These are phyloP conservation scores for Grosmannia huntii DNA, from an alignment of 2,329 filamentous ascomycete genomes.

Conservation along the genomic window DNA sequence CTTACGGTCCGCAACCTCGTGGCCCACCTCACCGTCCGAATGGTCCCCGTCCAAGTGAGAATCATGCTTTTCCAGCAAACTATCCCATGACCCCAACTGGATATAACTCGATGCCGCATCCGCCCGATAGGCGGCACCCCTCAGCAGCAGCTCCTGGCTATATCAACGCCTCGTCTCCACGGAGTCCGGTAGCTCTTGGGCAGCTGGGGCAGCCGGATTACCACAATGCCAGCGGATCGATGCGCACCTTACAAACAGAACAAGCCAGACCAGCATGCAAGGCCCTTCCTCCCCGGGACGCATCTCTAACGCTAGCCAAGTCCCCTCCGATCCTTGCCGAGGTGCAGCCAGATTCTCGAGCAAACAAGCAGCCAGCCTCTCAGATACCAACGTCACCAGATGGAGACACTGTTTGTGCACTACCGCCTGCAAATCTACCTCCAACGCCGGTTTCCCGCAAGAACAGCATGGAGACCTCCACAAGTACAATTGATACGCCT, in stretches of 20 bases:
- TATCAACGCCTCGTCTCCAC: not conserved
- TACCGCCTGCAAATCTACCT: not conserved
- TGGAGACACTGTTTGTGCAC: not conserved
- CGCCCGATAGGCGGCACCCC: not conserved
- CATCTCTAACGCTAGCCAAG: not conserved
- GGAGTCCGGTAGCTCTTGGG: not conserved
- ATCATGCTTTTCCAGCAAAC: not conserved
- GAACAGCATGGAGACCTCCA: not conserved
- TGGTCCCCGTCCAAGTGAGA: not conserved
- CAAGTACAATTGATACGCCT: not conserved
- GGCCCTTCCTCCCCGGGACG: not conserved
- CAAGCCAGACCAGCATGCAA: not conserved
- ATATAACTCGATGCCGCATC: not conserved
- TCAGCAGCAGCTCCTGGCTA: not conserved
- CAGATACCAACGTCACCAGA: not conserved
- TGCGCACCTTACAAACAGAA: not conserved
- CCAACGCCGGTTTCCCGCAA: not conserved
- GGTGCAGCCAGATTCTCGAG: not conserved
- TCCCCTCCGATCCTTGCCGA: not conserved
- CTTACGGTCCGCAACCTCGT: not conserved
- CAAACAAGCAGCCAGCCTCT: not conserved
- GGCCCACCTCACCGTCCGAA: not conserved
- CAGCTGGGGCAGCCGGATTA: not conserved
- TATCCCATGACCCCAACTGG: not conserved
- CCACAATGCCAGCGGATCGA: not conserved